A percentile compares a stretch with the other conserved stretches of the same genome.
phyloP scores from a whole-genome alignment of 108 stramenopile genomes.

The Cyclotella cryptica region DNA sequence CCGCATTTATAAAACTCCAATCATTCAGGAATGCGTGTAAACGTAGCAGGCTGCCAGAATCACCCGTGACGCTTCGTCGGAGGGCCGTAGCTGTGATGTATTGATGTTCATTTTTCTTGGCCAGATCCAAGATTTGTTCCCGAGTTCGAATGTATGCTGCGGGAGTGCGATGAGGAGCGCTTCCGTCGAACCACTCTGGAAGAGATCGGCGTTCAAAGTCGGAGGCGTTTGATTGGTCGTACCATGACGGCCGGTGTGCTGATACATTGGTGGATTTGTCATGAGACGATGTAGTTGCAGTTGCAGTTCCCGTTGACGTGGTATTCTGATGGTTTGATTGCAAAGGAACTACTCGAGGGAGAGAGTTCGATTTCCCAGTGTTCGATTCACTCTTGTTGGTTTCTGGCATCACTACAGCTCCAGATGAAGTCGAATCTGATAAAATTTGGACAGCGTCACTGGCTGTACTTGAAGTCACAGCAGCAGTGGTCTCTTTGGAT shows the following conservation, averaged over 20 bases:
- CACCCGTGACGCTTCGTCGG: constrained; percentile 71
- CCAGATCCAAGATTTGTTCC: constrained; percentile 58
- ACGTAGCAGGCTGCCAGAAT: constrained; percentile 83
- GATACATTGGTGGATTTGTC: constrained; percentile 46
- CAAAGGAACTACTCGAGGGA: constrained; percentile 29
- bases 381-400: not conserved
- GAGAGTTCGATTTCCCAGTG: not conserved
- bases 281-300: constrained; percentile 54
- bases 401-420: not conserved
- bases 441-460: not conserved
- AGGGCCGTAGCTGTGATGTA: constrained; percentile 76
- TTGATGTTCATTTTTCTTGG: constrained; percentile 58
- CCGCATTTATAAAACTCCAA: constrained; percentile 77
- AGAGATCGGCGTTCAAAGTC: constrained; percentile 75
- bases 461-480: not conserved
- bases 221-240: constrained; percentile 58
- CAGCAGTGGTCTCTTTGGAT: not conserved
- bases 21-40: constrained; percentile 70
- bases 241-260: constrained; percentile 76
- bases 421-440: not conserved
- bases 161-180: constrained; percentile 76
- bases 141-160: constrained; percentile 67
- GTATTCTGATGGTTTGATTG: constrained; percentile 30
- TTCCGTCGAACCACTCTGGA: constrained; percentile 88
- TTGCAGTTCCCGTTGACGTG: constrained; percentile 57